These are phyloP conservation scores for Noccaea bulbosa DNA, from an alignment of 345 rosid genomes.

Conservation along the genomic window DNA sequence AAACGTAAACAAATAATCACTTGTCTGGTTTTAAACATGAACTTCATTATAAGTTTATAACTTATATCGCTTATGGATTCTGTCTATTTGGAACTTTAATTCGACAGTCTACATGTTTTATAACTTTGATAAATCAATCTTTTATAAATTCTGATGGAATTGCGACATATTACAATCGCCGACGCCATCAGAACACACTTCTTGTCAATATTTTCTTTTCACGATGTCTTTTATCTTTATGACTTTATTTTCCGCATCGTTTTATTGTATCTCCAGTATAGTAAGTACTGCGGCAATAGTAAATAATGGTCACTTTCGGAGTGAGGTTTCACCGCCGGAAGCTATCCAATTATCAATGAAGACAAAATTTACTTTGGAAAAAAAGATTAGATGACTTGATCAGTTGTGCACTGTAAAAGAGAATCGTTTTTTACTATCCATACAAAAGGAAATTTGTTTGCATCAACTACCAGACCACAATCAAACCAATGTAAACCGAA, in stretches of 20 bases:
- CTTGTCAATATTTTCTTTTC: too few relatives aligned
- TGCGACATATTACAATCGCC: background rate
- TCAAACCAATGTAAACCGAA: conserved; percentile 16
- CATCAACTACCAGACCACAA: background rate
- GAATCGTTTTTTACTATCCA: background rate
- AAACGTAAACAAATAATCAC: conserved; percentile 4
- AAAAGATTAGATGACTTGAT: too few relatives aligned
- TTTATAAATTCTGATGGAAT: background rate
- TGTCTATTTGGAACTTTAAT: background rate
- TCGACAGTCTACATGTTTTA: conserved; percentile 9
- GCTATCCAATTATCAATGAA: too few relatives aligned
- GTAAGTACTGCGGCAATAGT: too few relatives aligned
- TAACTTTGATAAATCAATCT: conserved; percentile 6
- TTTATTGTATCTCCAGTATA: too few relatives aligned
- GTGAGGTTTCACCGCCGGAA: too few relatives aligned
- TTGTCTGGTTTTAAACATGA: background rate
- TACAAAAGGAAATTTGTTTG: background rate
- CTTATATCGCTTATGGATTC: too few relatives aligned
- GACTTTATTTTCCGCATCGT: too few relatives aligned
- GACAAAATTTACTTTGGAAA: too few relatives aligned
- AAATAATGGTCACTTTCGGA: too few relatives aligned
- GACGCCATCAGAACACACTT: too few relatives aligned
- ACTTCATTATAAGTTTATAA: background rate
- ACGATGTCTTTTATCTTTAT: too few relatives aligned
- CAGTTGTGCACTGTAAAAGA: background rate